Evolutionary conservation across 1,139 yeast genomes (phyloP).

Genomic region (Meyerozyma elateridarum): DNA sequence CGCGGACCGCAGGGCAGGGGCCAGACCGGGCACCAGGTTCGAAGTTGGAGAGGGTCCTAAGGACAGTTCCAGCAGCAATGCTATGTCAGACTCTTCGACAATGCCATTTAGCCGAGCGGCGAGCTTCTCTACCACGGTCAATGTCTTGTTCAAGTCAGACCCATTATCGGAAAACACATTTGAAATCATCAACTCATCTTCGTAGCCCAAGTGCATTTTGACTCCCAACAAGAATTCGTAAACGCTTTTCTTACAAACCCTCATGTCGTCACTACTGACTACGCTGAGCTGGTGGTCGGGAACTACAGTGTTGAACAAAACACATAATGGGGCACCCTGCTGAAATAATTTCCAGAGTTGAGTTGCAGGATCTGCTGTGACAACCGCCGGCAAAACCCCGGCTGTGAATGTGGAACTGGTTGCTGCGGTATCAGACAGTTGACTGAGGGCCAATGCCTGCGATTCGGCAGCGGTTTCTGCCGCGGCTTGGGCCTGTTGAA

Average conservation of each 20-base stretch:
- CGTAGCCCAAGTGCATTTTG: slow-evolving; percentile 60
- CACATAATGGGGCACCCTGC: slow-evolving; percentile 89
- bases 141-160: slow-evolving; percentile 67
- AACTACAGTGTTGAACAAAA: slow-evolving; percentile 61
- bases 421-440: slow-evolving; percentile 22
- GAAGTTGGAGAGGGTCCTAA: not conserved
- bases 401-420: slow-evolving; percentile 61
- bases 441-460: slow-evolving; percentile 59
- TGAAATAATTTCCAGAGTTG: slow-evolving; percentile 85
- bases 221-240: slow-evolving; percentile 89
- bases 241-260: slow-evolving; percentile 83
- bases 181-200: slow-evolving; percentile 70
- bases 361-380: slow-evolving; percentile 86
- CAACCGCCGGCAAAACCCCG: slow-evolving; percentile 69
- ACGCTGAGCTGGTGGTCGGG: slow-evolving; percentile 40
- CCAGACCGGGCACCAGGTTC: not conserved
- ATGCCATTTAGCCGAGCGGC: not conserved
- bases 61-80: not conserved
- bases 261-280: slow-evolving; percentile 70
- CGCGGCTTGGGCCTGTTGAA: slow-evolving; percentile 10
- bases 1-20: slow-evolving; percentile 1
- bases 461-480: slow-evolving; percentile 70
- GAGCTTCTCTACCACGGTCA: slow-evolving; percentile 63
- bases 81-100: not conserved
- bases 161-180: slow-evolving; percentile 84